These are phyloP conservation scores for Coemansia sp. DNA, from an alignment of 192 early-diverging fungal genomes.

Conservation along the genomic window DNA sequence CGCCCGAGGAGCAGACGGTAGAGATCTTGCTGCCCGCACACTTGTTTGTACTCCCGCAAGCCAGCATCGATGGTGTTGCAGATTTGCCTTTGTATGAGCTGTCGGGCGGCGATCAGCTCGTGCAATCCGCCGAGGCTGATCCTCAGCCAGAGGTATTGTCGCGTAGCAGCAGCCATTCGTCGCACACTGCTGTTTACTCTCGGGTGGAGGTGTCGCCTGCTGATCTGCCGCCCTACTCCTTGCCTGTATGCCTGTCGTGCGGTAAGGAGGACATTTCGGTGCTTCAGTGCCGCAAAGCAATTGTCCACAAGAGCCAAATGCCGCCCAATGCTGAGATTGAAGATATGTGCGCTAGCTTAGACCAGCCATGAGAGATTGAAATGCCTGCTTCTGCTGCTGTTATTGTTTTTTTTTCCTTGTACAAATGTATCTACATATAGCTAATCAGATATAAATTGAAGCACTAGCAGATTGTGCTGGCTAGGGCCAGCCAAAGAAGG, in stretches of 20 bases:
- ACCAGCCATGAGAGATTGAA: background rate
- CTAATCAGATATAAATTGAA: too few species aligned
- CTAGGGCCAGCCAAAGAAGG: constrained; percentile 2
- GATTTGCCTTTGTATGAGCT: constrained; percentile 23
- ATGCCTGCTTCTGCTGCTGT: background rate
- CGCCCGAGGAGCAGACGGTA: constrained; percentile 11
- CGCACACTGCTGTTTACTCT: background rate
- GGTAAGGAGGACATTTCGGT: constrained; percentile 25
- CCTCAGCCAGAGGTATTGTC: background rate
- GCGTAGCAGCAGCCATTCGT: background rate
- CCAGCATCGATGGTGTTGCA: background rate
- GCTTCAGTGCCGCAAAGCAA: constrained; percentile 12
- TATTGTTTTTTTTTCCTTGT: too few species aligned
- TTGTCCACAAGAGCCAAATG: constrained; percentile 10
- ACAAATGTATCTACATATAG: constrained; percentile 6
- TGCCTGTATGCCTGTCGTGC: constrained; percentile 18
- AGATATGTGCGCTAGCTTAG: constrained; percentile 3
- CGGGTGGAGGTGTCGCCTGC: background rate
- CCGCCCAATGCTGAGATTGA: constrained; percentile 13
- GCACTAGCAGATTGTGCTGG: background rate
- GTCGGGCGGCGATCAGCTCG: constrained; percentile 6
- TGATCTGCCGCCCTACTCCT: constrained; percentile 15
- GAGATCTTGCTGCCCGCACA: constrained; percentile 22
- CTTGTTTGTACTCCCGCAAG: constrained; percentile 19
- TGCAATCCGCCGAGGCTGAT: constrained; percentile 9